Base-by-base conservation (phyloP, 306 rosid genomes). In the Urtica urens region DNA sequence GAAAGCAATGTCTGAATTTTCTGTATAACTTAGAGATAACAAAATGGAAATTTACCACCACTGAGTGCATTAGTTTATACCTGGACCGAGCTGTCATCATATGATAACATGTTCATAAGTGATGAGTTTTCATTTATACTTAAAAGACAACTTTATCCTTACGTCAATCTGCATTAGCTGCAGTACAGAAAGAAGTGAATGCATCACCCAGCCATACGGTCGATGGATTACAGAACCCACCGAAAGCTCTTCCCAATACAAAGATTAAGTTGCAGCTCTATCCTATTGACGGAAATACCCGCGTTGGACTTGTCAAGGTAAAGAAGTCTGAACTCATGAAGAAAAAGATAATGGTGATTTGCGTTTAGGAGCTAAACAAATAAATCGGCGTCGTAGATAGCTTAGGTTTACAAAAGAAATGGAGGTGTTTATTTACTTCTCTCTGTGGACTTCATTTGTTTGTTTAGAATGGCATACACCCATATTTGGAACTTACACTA, bases 221-320 rank as follows among this genome's bases (percentile, higher is more conserved):
- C 24, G 52, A 58, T 55, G 57, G 34, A 24, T 35, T 37, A 30
- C 60, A 28, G 12, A 53, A 60, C 40, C 40, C 37, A 24, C 51
- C 44, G 35, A 65, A 64, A 48, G 46, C 23, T 46, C 55, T 67
- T 39, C 74, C 93, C 40, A 52, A 55, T 58, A 43, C 71, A 72
- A 90, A 79, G 66, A 72, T 84, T 49, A 84, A 71, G 61, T 68
- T 90, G 38, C 92, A 81, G 55, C 94, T 84, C 66, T 90, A 81
- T 38, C 97, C 97, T 22, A 48, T 75, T 50, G 71, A 81, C 60
- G 85, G 69, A 68, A 65, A 19, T 57, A 84, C 76, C 46, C 77
- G 77, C 34, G 60, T 24, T 50, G 75, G 76, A 57, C 64, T 90
- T 60, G 90, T 77, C 71, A 81, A 81, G 92, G 97, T 90, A 46